Conservation (phyloP, 352 stramenopile genomes). For the Globisporangium middletonii region DNA sequence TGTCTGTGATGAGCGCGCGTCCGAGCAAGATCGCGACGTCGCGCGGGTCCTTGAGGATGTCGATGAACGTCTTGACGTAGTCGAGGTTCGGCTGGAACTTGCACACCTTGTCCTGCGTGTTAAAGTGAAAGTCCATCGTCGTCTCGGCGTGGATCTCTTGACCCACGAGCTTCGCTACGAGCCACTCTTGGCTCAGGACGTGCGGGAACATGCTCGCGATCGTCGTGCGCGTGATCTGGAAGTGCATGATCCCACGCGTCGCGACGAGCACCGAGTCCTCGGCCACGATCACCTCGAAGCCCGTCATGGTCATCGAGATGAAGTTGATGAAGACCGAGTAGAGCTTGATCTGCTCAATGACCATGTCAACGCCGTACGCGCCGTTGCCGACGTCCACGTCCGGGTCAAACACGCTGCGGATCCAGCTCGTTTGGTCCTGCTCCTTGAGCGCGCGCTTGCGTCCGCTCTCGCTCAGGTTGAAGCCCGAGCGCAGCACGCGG, state of each 20-base stretch:
- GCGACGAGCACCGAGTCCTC: constrained; percentile 32
- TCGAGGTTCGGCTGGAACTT: constrained; percentile 32
- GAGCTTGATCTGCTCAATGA: constrained; percentile 32
- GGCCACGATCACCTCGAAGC: constrained; percentile 25
- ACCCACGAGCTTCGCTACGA: constrained; percentile 33
- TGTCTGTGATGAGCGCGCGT: constrained; percentile 25
- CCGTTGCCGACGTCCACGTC: constrained; percentile 28
- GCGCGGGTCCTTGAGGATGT: constrained; percentile 22
- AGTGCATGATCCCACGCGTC: constrained; percentile 21
- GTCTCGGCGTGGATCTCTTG: constrained; percentile 21
- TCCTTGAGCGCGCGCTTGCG: constrained; percentile 15
- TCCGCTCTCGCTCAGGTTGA: constrained; percentile 7
- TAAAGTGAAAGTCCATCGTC: constrained; percentile 32
- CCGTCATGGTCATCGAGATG: constrained; percentile 22
- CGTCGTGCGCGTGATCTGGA: constrained; percentile 40
- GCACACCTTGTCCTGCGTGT: constrained; percentile 16
- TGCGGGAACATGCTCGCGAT: constrained; percentile 42
- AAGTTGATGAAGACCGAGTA: constrained; percentile 40
- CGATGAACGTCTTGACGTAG: constrained; percentile 28
- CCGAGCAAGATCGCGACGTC: constrained; percentile 29
- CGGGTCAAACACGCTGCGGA: constrained; percentile 31
- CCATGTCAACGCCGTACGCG: constrained; percentile 22
- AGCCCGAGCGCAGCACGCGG: constrained; percentile 18
- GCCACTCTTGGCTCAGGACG: constrained; percentile 27
- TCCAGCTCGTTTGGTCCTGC: constrained; percentile 25